Evolutionary conservation across 2,329 filamentous ascomycete species (phyloP).

Genomic region (Nemania sp.): DNA sequence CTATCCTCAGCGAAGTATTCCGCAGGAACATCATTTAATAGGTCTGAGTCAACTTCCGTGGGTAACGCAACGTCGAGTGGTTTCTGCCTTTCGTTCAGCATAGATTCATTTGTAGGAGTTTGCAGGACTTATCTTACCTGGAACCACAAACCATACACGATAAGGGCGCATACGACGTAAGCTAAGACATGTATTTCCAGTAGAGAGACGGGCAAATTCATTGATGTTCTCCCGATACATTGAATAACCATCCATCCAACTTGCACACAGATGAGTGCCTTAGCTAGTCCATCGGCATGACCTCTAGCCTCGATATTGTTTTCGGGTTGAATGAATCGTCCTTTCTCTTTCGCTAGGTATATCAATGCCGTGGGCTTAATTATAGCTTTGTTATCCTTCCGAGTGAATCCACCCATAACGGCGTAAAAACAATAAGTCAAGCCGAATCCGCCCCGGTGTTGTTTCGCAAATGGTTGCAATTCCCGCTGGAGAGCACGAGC

Average conservation of each 20-base stretch:
- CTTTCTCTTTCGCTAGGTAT: background rate
- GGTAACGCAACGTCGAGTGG: background rate
- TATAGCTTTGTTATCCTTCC: background rate
- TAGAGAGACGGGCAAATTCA: background rate
- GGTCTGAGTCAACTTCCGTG: background rate
- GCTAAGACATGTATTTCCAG: conserved; percentile 9
- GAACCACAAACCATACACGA: conserved; percentile 3
- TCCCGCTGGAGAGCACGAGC: background rate
- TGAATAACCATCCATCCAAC: conserved; percentile 3
- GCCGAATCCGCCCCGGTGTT: background rate
- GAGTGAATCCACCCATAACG: background rate
- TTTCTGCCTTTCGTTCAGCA: background rate
- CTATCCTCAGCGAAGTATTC: too few species aligned
- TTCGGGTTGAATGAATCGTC: background rate
- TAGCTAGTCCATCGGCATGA: conserved; percentile 6
- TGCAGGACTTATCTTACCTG: background rate
- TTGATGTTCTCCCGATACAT: background rate
- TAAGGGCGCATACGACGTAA: conserved; percentile 1
- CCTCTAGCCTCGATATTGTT: background rate
- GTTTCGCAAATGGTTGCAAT: background rate
- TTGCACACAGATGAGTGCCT: conserved; percentile 1
- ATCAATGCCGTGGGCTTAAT: background rate
- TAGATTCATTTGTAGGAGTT: background rate
- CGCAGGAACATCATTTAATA: background rate
- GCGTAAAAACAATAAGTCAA: conserved; percentile 6